phyloP scores from a whole-genome alignment of 306 rosid species.

The Canavalia ensiformis region DNA sequence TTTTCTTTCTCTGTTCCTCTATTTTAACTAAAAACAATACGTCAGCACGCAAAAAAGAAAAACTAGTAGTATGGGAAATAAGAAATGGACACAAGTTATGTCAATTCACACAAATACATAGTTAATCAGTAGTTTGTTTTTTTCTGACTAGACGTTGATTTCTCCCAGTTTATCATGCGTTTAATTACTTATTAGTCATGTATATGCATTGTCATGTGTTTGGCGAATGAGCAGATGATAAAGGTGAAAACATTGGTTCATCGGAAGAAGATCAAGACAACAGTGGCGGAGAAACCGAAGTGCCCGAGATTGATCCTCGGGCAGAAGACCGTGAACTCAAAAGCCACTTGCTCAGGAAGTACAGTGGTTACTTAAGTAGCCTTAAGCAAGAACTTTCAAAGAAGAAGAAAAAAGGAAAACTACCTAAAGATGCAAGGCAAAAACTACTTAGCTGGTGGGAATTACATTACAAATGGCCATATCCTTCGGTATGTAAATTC shows the following conservation, averaged over 20 bases:
- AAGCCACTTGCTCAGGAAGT: slow-evolving; percentile 82
- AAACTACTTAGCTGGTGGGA: slow-evolving; percentile 98
- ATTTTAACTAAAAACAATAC: no score
- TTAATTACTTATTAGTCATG: neutral
- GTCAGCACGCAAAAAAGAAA: no score
- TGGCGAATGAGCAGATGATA: slow-evolving; percentile 58
- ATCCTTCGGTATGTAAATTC: slow-evolving; percentile 76
- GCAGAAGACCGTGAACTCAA: slow-evolving; percentile 94
- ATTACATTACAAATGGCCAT: slow-evolving; percentile 97
- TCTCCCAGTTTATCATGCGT: neutral
- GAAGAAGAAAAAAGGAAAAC: slow-evolving; percentile 94
- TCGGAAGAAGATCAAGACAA: slow-evolving; percentile 89
- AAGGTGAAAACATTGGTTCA: slow-evolving; percentile 77
- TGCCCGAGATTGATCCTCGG: slow-evolving; percentile 80
- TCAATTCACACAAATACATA: no score
- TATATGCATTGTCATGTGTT: slow-evolving; percentile 14
- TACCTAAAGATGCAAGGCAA: slow-evolving; percentile 98
- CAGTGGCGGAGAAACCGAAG: slow-evolving; percentile 84
- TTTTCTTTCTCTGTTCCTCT: no score
- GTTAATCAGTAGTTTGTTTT: no score
- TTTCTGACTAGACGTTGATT: no score
- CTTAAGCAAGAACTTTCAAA: slow-evolving; percentile 96
- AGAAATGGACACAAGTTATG: no score
- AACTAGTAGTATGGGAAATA: no score
- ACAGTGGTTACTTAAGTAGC: slow-evolving; percentile 95